Percentiles rank a stretch among this genome's conserved stretches.
These are phyloP conservation scores for Xerocomus brunneocitrinus DNA, from an alignment of 768 basidiomycete species.

Conservation along the genomic window DNA sequence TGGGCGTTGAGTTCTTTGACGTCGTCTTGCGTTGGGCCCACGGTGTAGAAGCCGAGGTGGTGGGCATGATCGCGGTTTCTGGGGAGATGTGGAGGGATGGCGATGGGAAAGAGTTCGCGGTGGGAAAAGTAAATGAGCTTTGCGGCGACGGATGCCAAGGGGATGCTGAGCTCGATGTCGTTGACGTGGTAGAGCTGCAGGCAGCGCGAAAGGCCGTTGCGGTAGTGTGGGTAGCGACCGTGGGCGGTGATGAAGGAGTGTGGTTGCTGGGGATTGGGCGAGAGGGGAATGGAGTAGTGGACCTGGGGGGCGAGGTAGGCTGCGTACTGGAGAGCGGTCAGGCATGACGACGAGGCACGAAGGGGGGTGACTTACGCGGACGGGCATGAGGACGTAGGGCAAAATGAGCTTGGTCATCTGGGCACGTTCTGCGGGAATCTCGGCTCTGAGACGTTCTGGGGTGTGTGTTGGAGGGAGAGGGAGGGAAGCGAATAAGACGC, in stretches of 20 bases:
- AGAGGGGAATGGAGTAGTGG: conserved; percentile 53
- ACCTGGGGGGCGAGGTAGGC: conserved; percentile 56
- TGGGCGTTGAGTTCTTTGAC: conserved; percentile 52
- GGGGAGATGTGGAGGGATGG: conserved; percentile 36
- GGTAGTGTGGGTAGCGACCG: conserved; percentile 47
- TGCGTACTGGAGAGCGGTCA: conserved; percentile 41
- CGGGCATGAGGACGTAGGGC: conserved; percentile 47
- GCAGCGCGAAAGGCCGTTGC: conserved; percentile 28
- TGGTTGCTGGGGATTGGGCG: conserved; percentile 14
- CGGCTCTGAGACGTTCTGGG: conserved; percentile 28
- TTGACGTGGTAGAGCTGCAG: conserved; percentile 30
- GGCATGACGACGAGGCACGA: not conserved
- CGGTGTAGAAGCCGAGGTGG: conserved; percentile 22
- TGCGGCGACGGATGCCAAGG: conserved; percentile 53
- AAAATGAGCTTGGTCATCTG: conserved; percentile 33
- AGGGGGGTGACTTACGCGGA: conserved; percentile 35
- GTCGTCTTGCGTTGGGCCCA: conserved; percentile 53
- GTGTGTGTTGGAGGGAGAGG: conserved; percentile 11
- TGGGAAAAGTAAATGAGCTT: conserved; percentile 60
- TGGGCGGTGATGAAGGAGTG: conserved; percentile 36
- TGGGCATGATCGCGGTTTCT: conserved; percentile 28
- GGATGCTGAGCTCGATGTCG: conserved; percentile 28
- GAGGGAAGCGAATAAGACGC: conserved; percentile 14
- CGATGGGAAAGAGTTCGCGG: conserved; percentile 45
- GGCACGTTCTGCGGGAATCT: conserved; percentile 25